Evolutionary conservation across 148 eudicot genomes (phyloP), one percentile per base, ranked within the genome.

Genomic region (Amaranthus cruentus): DNA sequence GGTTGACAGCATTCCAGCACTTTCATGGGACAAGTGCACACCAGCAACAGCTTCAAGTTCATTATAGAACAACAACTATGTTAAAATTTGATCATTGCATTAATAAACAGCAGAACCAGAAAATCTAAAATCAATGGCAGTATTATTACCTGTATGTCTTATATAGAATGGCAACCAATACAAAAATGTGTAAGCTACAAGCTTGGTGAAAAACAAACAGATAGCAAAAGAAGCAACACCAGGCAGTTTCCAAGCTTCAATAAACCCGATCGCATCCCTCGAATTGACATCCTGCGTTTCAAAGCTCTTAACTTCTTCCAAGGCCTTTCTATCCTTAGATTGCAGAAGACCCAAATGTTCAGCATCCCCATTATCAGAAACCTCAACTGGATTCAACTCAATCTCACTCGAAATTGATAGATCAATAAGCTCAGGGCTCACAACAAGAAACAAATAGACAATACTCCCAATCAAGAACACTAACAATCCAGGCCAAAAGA

Each of bases 81-180:
- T 79, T 72, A 71, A 66, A 55, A 51, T 21, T 46, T 47, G 48
- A 69, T 15, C 48, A 65, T 69, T 56, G 6, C 48, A 74, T 38
- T 48, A 7, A 74, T n/a, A 49, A 53, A 73, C 57, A 72, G 21
- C 57, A 71, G 57, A 48, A 68, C 49, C 2, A n/a, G 7, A 42
- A 66, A 43, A 46, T 67, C 44, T 13, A 56, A 71, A 43, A 28
- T 12, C 12, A 14, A 66, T 18, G 0, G 52, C 65, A 28, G 38
- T 28, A 71, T 59, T 51, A 67, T 54, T 87, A 93, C 98, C 98
- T 78, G 98, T 91, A 79, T 93, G 88, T 78, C 89, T 88, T 42
- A 91, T 85, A 81, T 95, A 95, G 80, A 95, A 95, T 47, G 99
- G 99, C 80, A 95, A 64, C 98, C 98, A 95, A 75, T 95, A 95